These are phyloP conservation scores for Pythium aphanidermatum DNA, from an alignment of 352 stramenopile genomes.

Conservation along the genomic window DNA sequence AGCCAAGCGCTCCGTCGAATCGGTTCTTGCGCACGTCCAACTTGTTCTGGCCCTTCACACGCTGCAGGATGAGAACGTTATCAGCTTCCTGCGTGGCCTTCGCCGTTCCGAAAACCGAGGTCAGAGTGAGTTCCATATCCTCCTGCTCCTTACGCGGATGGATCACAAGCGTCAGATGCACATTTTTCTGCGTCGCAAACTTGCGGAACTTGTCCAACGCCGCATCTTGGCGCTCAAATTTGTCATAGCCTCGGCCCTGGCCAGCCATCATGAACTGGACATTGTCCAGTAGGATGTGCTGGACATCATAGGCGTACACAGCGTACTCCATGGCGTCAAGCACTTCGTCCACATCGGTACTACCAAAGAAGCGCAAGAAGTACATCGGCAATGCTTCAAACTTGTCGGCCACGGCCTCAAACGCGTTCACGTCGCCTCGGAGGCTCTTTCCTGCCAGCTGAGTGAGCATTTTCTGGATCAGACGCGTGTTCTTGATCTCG, in stretches of 20 bases:
- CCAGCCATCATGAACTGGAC: slow-evolving; percentile 99
- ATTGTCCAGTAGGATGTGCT: slow-evolving; percentile 99
- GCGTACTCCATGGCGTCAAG: slow-evolving; percentile 99
- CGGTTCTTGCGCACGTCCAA: slow-evolving; percentile 97
- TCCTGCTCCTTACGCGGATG: slow-evolving; percentile 99
- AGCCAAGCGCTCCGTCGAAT: slow-evolving; percentile 90
- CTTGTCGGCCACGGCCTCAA: slow-evolving; percentile 71
- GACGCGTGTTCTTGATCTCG: slow-evolving; percentile 97
- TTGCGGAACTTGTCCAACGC: slow-evolving; percentile 95
- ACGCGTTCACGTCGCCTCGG: slow-evolving; percentile 64
- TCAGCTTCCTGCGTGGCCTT: slow-evolving; percentile 99
- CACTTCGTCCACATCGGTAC: slow-evolving; percentile 92
- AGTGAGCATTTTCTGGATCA: slow-evolving; percentile 98
- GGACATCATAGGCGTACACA: slow-evolving; percentile 97
- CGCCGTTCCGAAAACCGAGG: slow-evolving; percentile 96
- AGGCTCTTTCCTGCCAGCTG: slow-evolving; percentile 85
- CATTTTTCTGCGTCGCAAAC: slow-evolving; percentile 97
- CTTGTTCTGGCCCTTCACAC: slow-evolving; percentile 82
- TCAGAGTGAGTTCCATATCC: slow-evolving; percentile 88
- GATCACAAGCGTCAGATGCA: slow-evolving; percentile 98
- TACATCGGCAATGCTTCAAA: slow-evolving; percentile 96
- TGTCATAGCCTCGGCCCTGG: slow-evolving; percentile 80
- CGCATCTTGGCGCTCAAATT: slow-evolving; percentile 90
- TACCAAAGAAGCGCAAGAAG: slow-evolving; percentile 99
- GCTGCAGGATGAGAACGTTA: slow-evolving; percentile 99